Evolutionary conservation across 805 yeast species (phyloP), one percentile per base, ranked within the genome.

Genomic region (Saccharomycopsis capsularis): DNA sequence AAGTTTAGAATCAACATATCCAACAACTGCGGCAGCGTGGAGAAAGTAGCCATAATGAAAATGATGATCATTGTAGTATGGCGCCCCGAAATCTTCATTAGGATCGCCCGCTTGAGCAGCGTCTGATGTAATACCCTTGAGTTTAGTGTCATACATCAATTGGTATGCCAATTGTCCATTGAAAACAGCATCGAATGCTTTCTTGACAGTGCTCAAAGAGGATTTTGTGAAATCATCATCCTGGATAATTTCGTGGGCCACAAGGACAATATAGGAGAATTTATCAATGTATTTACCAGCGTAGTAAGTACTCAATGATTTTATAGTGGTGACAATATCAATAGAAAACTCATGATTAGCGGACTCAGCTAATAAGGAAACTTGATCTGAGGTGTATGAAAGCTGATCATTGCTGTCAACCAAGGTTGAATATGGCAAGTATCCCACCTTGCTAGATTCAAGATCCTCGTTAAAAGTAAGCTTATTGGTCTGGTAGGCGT

Each of bases 41-140:
- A 86, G 73, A 56, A 79, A 82, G 63, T 85, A 86, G 9, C 91
- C 91, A 59, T 82, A 87, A 62, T 87, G 95, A 74, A 85, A 87
- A 61, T 86, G 93, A 59, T 86, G 95, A 59, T 87, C 95, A 57
- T 85, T 85, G 66, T 85, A 86, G 62, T 77, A 84, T 22, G 85
- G 76, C 61, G 82, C 75, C 41, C 95, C 95, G 61, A 72, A 86
- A 58, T 81, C 84, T 37, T 70, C 71, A 35, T 67, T 64, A 18
- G 73, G 65, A 46, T 67, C 69, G 13, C 47, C 47, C 19, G 35
- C 29, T 7, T 44, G 35, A n/a, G 29, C 39, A 5, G 74, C 75
- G 37, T 75, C 65, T 1, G 82, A 74, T n/a, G 80, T 74, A 9
- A 79, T 67, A 49, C 84, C 84, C 42, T 71, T 70, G 58, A 64